Conservation (phyloP, 257 asterid genomes). For the Solanum etuberosum region DNA sequence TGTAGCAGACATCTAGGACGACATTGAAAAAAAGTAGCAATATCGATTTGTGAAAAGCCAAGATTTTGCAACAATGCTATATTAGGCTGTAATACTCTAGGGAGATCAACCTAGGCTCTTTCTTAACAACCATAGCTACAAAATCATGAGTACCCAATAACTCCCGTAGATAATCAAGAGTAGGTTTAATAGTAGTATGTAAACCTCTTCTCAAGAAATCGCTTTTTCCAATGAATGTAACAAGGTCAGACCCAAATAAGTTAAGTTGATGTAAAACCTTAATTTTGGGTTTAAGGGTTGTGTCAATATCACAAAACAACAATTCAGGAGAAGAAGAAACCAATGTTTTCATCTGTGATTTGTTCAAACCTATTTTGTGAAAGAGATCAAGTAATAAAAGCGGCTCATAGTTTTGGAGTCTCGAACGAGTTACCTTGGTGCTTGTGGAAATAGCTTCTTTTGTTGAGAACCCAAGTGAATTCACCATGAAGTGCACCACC, state of each 20-base stretch:
- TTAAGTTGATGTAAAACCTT: slow-evolving; percentile 1
- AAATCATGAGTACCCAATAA: slow-evolving; percentile 1
- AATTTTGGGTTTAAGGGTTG: slow-evolving; percentile 13
- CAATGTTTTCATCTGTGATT: slow-evolving; percentile 6
- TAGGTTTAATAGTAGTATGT: background rate
- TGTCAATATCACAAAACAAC: slow-evolving; percentile 3
- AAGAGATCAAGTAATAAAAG: slow-evolving; percentile 8
- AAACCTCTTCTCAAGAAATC: background rate
- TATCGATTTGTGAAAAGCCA: background rate
- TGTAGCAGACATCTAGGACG: background rate
- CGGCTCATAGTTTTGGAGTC: background rate
- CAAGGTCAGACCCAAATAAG: slow-evolving; percentile 3
- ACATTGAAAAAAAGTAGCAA: background rate
- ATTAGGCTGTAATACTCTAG: background rate
- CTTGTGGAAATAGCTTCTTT: slow-evolving; percentile 8
- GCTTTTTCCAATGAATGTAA: background rate
- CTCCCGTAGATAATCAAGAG: slow-evolving; percentile 1
- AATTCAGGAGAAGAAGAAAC: background rate
- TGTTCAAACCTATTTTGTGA: background rate
- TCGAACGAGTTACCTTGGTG: background rate
- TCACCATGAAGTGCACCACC: background rate
- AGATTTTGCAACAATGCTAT: background rate
- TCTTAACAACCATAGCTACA: background rate
- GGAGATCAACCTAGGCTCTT: background rate
- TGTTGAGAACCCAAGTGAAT: slow-evolving; percentile 11